These are phyloP conservation scores for Ramularia endophylla DNA, from an alignment of 2,329 filamentous ascomycete species.

Conservation along the genomic window DNA sequence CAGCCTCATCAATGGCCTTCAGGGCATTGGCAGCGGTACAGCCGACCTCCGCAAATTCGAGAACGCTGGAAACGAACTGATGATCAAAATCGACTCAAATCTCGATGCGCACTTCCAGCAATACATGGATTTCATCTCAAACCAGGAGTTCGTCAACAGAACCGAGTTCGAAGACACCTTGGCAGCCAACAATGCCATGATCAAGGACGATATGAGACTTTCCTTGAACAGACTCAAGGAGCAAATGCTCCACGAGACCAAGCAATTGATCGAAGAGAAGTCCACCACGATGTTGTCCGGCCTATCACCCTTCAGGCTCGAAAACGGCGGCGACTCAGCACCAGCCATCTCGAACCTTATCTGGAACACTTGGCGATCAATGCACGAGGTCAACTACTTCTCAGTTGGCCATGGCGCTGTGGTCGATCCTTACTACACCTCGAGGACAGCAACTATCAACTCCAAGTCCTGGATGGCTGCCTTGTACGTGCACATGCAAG, in stretches of 20 bases:
- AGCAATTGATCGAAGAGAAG: slow-evolving; percentile 7
- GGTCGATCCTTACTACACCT: slow-evolving; percentile 56
- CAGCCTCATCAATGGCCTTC: no score
- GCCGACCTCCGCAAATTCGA: no score
- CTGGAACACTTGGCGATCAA: slow-evolving; percentile 21
- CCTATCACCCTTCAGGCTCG: slow-evolving; percentile 9
- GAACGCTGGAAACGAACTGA: no score
- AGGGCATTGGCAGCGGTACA: no score
- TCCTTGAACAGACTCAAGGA: no score
- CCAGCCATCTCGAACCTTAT: slow-evolving; percentile 28
- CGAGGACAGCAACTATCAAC: slow-evolving; percentile 39
- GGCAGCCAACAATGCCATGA: no score
- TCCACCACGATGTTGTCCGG: slow-evolving; percentile 2
- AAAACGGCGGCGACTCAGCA: slow-evolving; percentile 17
- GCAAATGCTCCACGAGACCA: slow-evolving; percentile 1
- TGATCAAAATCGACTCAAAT: no score
- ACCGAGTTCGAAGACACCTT: no score
- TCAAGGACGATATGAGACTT: no score
- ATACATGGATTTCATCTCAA: no score
- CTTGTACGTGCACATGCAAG: not conserved
- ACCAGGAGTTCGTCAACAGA: no score
- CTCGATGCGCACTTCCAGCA: no score
- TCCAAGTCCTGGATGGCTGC: not conserved
- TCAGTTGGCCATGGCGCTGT: slow-evolving; percentile 58
- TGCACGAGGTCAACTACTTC: slow-evolving; percentile 64